Evolutionary conservation across 257 asterid species (phyloP).

Genomic region (Leonotis leonurus): DNA sequence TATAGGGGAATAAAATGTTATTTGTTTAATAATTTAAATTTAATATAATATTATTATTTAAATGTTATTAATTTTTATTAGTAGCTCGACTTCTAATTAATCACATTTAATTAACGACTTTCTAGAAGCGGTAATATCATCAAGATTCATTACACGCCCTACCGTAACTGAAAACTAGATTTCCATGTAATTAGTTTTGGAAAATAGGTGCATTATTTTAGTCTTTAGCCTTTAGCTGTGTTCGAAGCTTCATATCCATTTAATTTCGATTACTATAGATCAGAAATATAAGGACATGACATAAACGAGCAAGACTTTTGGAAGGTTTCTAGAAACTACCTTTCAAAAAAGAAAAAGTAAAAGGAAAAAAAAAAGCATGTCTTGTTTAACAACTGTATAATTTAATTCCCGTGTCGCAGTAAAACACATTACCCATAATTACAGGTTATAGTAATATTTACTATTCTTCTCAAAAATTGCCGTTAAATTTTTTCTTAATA

Average conservation of each 20-base stretch:
- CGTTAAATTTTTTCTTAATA: not conserved
- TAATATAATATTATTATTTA: no score
- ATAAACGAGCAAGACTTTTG: not conserved
- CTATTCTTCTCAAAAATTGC: no score
- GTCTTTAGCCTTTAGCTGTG: not conserved
- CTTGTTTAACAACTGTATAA: constrained; percentile 14
- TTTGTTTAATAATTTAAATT: no score
- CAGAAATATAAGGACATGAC: not conserved
- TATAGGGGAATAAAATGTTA: not conserved
- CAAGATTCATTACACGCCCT: not conserved
- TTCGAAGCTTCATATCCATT: not conserved
- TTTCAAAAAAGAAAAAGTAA: not conserved
- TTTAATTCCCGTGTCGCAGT: not conserved
- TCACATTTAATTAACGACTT: not conserved
- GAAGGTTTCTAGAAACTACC: constrained; percentile 18
- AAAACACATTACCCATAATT: not conserved
- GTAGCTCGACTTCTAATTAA: not conserved
- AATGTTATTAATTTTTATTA: no score
- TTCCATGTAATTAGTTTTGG: not conserved
- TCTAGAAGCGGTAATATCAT: not conserved
- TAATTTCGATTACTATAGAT: not conserved
- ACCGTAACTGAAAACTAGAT: not conserved
- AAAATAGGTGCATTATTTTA: not conserved
- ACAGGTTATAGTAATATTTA: no score
- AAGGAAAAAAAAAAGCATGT: not conserved